Evolutionary conservation across 176 grass and related monocot species (phyloP).

Genomic region (Saccharum spontaneum): DNA sequence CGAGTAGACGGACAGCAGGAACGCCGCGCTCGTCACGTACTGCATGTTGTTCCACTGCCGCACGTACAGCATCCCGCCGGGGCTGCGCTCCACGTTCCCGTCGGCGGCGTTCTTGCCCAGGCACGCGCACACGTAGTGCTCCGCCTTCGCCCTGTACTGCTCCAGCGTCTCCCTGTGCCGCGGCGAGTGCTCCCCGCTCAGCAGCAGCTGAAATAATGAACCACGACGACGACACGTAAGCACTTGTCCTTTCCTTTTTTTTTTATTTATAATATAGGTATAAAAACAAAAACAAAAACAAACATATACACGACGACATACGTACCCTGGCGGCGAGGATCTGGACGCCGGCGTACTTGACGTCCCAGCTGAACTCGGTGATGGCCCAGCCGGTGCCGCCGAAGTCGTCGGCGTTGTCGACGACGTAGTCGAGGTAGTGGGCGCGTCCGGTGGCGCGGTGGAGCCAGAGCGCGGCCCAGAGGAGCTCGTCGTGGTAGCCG

Average conservation of each 20-base stretch:
- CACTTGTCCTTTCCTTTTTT: not conserved
- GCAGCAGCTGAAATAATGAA: conserved; percentile 24
- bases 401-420: conserved; percentile 57
- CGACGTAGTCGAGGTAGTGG: conserved; percentile 58
- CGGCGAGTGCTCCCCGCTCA: conserved; percentile 28
- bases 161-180: conserved; percentile 42
- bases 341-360: conserved; percentile 81
- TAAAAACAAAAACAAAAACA: too few species aligned
- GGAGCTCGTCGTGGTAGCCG: conserved; percentile 83
- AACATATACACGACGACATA: not conserved
- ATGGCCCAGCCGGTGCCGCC: conserved; percentile 77
- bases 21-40: conserved; percentile 63
- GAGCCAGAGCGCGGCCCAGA: conserved; percentile 84
- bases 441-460: conserved; percentile 59
- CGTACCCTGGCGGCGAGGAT: conserved; percentile 58
- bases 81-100: conserved; percentile 56
- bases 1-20: conserved; percentile 65
- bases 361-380: conserved; percentile 89
- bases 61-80: conserved; percentile 62
- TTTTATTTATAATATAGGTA: not conserved
- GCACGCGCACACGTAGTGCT: conserved; percentile 64
- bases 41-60: conserved; percentile 92
- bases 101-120: conserved; percentile 34
- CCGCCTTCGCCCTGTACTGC: conserved; percentile 56
- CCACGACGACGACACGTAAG: too few species aligned